phyloP scores from a whole-genome alignment of 2,329 filamentous ascomycete genomes.

The Elsinoe necatrix region DNA sequence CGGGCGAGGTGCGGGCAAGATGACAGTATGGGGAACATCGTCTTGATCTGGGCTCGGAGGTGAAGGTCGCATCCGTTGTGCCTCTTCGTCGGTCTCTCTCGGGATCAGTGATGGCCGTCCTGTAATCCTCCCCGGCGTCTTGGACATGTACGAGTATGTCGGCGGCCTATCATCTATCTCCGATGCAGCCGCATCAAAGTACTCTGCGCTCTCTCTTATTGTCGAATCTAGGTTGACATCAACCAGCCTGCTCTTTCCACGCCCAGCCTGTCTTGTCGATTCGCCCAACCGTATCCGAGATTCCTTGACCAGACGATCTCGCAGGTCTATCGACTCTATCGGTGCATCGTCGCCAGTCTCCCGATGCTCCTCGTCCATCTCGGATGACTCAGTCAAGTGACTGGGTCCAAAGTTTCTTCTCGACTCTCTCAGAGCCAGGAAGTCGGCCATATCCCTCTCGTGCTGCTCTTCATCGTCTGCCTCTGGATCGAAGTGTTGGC shows the following conservation, averaged over 20 bases:
- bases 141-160: conserved; percentile 48
- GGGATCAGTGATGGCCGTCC: conserved; percentile 36
- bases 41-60: conserved; percentile 44
- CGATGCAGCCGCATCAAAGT: conserved; percentile 28
- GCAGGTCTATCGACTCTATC: conserved; percentile 11
- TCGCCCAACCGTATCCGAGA: conserved; percentile 25
- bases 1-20: conserved; percentile 55
- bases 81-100: conserved; percentile 45
- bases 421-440: conserved; percentile 84
- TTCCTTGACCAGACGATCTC: neutral
- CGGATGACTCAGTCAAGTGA: conserved; percentile 75
- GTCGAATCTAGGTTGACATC: conserved; percentile 75
- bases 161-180: conserved; percentile 41
- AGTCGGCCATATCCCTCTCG: conserved; percentile 85
- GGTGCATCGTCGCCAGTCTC: conserved; percentile 32
- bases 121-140: conserved; percentile 33
- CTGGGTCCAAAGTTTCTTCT: conserved; percentile 79
- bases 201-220: conserved; percentile 38
- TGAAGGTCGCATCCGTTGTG: conserved; percentile 37
- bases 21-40: conserved; percentile 49
- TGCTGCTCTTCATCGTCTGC: conserved; percentile 89
- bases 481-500: conserved; percentile 81
- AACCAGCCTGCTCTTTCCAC: conserved; percentile 62
- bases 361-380: conserved; percentile 59
- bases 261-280: conserved; percentile 34